Conservation (phyloP, 1,284 basidiomycete genomes). For the Violaceomyces palustris region DNA sequence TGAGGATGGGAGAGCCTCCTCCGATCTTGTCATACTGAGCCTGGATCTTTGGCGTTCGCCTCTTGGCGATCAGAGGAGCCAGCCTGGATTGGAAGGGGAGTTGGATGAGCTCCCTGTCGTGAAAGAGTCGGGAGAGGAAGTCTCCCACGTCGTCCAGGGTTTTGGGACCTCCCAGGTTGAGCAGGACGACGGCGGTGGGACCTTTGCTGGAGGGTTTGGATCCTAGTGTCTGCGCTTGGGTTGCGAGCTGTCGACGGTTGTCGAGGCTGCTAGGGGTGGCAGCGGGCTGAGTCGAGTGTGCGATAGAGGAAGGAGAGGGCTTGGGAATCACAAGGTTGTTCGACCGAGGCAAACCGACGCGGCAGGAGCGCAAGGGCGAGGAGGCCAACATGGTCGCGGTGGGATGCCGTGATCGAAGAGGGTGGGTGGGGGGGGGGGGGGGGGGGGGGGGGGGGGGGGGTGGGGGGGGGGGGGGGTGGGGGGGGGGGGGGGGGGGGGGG, state of each 20-base stretch:
- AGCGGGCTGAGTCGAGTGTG: no score
- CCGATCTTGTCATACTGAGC: constrained; percentile 91
- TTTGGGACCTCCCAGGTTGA: constrained; percentile 94
- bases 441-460: no score
- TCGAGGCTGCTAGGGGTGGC: no score
- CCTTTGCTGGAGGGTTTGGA: constrained; percentile 9
- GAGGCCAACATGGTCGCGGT: no score
- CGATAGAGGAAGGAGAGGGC: no score
- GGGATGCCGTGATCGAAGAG: no score
- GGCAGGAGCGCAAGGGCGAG: no score
- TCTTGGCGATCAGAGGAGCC: constrained; percentile 81
- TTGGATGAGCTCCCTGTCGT: constrained; percentile 91
- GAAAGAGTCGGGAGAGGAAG: constrained; percentile 89
- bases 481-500: no score
- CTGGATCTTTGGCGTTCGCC: constrained; percentile 91
- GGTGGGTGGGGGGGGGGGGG: no score
- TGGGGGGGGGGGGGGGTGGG: no score
- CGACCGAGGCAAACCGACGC: no score
- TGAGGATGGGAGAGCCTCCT: constrained; percentile 93
- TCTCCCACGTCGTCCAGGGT: constrained; percentile 59
- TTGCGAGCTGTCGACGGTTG: constrained; percentile 18
- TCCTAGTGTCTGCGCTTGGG: constrained; percentile 11
- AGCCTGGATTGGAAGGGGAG: constrained; percentile 78
- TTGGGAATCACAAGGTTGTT: no score
- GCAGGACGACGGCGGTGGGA: constrained; percentile 77